Evolutionary conservation across 148 eudicot species (phyloP), one percentile per base, ranked within the genome.

Genomic region (Fagopyrum tataricum): DNA sequence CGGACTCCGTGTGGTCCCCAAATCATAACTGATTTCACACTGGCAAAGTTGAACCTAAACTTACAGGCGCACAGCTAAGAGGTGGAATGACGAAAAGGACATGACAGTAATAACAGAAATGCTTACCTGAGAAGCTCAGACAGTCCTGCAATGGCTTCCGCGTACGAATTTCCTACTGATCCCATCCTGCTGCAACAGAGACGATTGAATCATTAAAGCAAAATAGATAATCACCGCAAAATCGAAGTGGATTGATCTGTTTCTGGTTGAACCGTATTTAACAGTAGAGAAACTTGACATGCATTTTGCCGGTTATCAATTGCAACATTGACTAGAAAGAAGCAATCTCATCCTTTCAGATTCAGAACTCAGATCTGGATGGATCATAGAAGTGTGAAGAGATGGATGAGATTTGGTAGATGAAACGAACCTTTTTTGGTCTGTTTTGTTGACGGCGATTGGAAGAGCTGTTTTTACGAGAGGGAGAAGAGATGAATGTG

Each of bases 141-240:
- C 23, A 90, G 81, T 21, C 87, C 87, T 17, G 84, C 90, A 71
- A 86, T 87, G 87, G 96, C 96, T 53, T 87, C 91, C 49, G 87
- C 88, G 75, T 74, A 79, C 0, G 79, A 78, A 14, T 79, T 79
- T 43, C 52, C 51, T 23, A 73, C 17, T 37, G 68, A 62, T 26
- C 68, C 87, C 91, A 90, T 90, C 74, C 68, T 44, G 72, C 85
- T 85, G 78, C 78, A 72, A 62, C 42, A 14, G 2, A 26, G 12
- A 26, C 68, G 68, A 62, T 31, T 14, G 68, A 41, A 62, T 26
- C 68, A 37, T 37, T n/a, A 58, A 9, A 2, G 37, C 37, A 31
- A 1, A 31, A 31, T 31, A 31, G 37, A 31, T 31, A 31, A 31
- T 31, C 37, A 31, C 37, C 37, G 37, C 37, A 3, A 31, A 31